These are phyloP conservation scores for Kurtzmaniella quercitrusa DNA, from an alignment of 1,139 yeast species.

Conservation along the genomic window DNA sequence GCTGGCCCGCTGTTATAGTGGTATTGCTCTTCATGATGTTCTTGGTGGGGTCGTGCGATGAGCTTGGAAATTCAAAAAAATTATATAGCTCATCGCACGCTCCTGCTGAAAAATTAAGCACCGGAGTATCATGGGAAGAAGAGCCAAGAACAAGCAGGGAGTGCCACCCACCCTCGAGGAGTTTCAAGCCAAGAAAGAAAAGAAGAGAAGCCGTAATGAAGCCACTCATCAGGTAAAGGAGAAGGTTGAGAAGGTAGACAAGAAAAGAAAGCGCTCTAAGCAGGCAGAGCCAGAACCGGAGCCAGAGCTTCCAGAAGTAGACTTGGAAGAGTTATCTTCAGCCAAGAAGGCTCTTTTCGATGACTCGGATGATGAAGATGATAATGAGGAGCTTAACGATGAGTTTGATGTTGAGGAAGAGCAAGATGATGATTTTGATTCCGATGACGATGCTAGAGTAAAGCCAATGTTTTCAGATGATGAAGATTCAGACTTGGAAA, in stretches of 20 bases:
- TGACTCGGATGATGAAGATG: constrained; percentile 43
- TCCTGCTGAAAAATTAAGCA: neutral
- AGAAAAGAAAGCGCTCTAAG: constrained; percentile 18
- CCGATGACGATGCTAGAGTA: constrained; percentile 53
- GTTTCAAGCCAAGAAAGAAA: constrained; percentile 58
- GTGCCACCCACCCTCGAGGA: constrained; percentile 87
- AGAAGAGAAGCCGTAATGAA: constrained; percentile 18
- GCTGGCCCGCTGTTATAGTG: constrained; percentile 43
- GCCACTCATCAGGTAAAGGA: constrained; percentile 12
- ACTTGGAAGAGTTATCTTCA: constrained; percentile 55
- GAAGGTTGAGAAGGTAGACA: constrained; percentile 18
- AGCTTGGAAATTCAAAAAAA: neutral
- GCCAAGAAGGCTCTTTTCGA: constrained; percentile 78
- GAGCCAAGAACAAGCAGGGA: constrained; percentile 86
- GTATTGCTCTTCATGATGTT: constrained; percentile 14
- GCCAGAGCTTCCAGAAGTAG: constrained; percentile 56
- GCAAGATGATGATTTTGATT: constrained; percentile 43
- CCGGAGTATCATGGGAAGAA: constrained; percentile 68
- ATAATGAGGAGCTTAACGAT: constrained; percentile 34
- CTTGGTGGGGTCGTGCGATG: constrained; percentile 4
- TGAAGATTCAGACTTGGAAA: constrained; percentile 74
- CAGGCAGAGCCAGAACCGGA: constrained; percentile 36
- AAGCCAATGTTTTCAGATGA: constrained; percentile 86
- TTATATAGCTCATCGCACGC: constrained; percentile 13
- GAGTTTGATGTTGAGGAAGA: constrained; percentile 58